phyloP scores from a whole-genome alignment of 2,329 filamentous ascomycete genomes.

The Xylariaceae sp. region DNA sequence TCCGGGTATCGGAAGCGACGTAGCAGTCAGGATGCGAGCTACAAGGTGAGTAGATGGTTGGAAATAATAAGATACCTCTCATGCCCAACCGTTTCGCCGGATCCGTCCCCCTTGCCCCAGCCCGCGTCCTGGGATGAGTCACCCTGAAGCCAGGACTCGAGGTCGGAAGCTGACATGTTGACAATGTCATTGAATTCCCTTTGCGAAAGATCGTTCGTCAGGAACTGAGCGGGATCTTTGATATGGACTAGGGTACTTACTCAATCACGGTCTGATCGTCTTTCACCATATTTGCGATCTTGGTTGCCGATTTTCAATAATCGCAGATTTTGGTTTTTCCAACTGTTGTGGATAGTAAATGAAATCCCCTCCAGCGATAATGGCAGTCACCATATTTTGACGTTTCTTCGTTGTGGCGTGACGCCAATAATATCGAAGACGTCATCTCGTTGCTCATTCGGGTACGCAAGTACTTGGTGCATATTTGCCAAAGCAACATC shows the following conservation, averaged over 20 bases:
- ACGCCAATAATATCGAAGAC: no score
- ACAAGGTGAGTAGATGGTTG: not conserved
- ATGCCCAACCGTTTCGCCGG: slow-evolving; percentile 54
- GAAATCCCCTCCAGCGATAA: no score
- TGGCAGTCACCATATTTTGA: no score
- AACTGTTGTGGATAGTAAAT: no score
- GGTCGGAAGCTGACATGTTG: slow-evolving; percentile 53
- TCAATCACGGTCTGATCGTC: slow-evolving; percentile 20
- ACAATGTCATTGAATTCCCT: slow-evolving; percentile 58
- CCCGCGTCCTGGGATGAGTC: slow-evolving; percentile 47
- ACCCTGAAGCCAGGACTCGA: slow-evolving; percentile 50
- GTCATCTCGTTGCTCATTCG: no score
- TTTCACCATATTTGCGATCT: slow-evolving; percentile 20
- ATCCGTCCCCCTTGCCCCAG: slow-evolving; percentile 48
- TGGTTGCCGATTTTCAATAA: no score
- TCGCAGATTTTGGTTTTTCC: no score
- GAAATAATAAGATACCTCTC: slow-evolving; percentile 22
- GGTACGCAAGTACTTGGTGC: no score
- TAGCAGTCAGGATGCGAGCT: no score
- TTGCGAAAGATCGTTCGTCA: not conserved
- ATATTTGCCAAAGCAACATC: no score
- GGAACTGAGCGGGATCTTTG: not conserved
- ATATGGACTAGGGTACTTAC: slow-evolving; percentile 8
- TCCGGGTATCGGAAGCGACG: no score
- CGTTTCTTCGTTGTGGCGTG: no score